Evolutionary conservation across 257 asterid genomes (phyloP).

Genomic region (Penstemon eatonii): DNA sequence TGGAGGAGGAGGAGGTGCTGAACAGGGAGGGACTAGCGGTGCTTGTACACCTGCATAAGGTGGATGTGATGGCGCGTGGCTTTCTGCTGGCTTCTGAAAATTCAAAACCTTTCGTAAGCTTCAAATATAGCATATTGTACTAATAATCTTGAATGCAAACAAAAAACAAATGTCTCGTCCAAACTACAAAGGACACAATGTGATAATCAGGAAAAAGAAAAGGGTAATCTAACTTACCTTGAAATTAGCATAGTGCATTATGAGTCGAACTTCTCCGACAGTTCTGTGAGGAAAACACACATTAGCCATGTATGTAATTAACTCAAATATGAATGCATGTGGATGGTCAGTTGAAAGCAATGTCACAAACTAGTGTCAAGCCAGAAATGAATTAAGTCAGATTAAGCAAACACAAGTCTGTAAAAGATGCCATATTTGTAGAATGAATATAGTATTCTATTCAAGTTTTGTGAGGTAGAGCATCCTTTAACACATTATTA

Average conservation of each 20-base stretch:
- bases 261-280: conserved; percentile 86
- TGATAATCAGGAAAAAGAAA: neutral
- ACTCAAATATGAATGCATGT: no score
- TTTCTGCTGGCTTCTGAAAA: conserved; percentile 45
- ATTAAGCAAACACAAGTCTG: no score
- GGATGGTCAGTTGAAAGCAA: no score
- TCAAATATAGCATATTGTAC: neutral
- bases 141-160: neutral
- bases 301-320: conserved; percentile 2
- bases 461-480: neutral
- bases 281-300: conserved; percentile 44
- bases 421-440: no score
- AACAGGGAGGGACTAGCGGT: conserved; percentile 35
- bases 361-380: no score
- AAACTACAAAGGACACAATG: no score
- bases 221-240: conserved; percentile 42
- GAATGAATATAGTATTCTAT: no score
- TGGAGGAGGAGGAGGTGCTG: conserved; percentile 40
- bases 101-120: neutral
- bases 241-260: conserved; percentile 79
- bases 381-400: no score
- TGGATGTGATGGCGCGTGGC: conserved; percentile 45
- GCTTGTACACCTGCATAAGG: conserved; percentile 26
- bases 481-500: neutral
- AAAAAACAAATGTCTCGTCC: no score